phyloP scores from a whole-genome alignment of 2,329 filamentous ascomycete species.

The Fusarium nygamai region DNA sequence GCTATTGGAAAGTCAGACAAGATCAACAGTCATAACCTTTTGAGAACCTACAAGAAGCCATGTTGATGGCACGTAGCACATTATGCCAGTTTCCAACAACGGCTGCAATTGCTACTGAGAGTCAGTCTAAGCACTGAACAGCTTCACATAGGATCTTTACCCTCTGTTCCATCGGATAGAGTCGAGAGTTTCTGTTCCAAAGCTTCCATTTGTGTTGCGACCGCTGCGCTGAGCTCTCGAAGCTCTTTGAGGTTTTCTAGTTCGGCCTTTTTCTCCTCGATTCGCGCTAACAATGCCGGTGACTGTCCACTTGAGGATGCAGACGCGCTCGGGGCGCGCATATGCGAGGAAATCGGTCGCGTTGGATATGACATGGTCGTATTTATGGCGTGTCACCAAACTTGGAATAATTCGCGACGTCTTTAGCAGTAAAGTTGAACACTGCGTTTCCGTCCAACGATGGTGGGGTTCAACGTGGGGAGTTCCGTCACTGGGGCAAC shows the following conservation, averaged over 20 bases:
- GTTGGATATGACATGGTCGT: constrained; percentile 65
- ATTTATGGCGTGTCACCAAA: neutral
- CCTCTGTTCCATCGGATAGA: constrained; percentile 83
- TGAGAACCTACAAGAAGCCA: constrained; percentile 77
- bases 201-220: constrained; percentile 84
- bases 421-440: constrained; percentile 9
- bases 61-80: constrained; percentile 83
- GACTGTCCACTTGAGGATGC: constrained; percentile 68
- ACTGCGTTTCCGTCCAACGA: constrained; percentile 24
- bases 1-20: constrained; percentile 55
- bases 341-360: constrained; percentile 70
- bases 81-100: constrained; percentile 90
- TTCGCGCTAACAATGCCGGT: constrained; percentile 75
- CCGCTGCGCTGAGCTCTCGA: constrained; percentile 79
- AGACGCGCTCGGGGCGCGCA: constrained; percentile 69
- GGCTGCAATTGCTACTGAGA: constrained; percentile 76
- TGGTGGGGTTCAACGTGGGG: constrained; percentile 45
- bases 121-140: constrained; percentile 27
- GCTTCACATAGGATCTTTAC: constrained; percentile 51
- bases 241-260: constrained; percentile 82
- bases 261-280: constrained; percentile 87
- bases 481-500: constrained; percentile 45
- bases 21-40: neutral
- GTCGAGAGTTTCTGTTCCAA: constrained; percentile 82
- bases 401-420: neutral